Percentiles rank a stretch among this genome's conserved stretches.
Evolutionary conservation across 192 early-diverging fungal species (phyloP).

Genomic region (Backusella liffmaniae): DNA sequence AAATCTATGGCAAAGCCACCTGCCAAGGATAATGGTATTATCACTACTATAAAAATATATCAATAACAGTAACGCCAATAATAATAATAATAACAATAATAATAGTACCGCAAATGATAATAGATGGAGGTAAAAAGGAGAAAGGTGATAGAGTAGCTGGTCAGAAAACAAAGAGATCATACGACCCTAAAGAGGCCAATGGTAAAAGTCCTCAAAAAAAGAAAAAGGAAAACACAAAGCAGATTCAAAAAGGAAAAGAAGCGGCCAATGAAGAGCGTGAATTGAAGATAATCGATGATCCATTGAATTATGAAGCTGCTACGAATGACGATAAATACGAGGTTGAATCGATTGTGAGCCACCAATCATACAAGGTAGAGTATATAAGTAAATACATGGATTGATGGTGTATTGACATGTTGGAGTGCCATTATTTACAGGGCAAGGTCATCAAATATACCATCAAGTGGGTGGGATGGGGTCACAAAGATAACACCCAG

Average conservation of each 20-base stretch:
- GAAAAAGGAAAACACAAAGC: not conserved
- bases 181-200: not conserved
- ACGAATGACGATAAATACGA: not conserved
- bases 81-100: not conserved
- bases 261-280: not conserved
- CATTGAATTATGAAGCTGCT: not conserved
- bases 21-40: not conserved
- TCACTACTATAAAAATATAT: not conserved
- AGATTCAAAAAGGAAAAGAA: not conserved
- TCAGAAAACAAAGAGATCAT: not conserved
- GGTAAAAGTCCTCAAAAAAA: not conserved
- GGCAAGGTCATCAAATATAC: conserved; percentile 1
- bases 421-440: not conserved
- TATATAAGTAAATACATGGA: not conserved
- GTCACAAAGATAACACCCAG: not conserved
- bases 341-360: not conserved
- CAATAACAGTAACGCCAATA: not conserved
- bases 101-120: not conserved
- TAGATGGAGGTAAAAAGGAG: not conserved
- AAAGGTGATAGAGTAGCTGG: not conserved
- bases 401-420: not conserved
- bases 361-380: conserved; percentile 11
- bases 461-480: conserved; percentile 15
- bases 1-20: not conserved
- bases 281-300: not conserved